phyloP scores from a whole-genome alignment of 192 early-diverging fungal species.

The Gigaspora rosea region DNA sequence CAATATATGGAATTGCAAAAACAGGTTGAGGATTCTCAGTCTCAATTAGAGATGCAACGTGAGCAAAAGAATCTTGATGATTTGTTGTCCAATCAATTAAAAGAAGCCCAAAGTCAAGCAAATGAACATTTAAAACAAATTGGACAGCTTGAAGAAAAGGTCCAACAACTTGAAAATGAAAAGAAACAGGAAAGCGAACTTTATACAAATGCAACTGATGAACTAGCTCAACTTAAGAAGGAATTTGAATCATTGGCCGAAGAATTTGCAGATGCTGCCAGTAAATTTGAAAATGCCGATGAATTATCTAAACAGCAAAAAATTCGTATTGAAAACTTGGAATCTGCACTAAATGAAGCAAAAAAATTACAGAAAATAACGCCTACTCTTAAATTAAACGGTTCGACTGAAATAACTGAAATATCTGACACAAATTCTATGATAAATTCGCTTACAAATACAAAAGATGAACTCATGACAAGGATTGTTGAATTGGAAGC shows the following conservation, averaged over 20 bases:
- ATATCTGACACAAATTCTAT: neutral
- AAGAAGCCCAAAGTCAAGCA: slow-evolving; percentile 8
- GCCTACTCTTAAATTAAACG: neutral
- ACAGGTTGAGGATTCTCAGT: neutral
- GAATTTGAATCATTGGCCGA: slow-evolving; percentile 43
- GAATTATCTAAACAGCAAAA: slow-evolving; percentile 39
- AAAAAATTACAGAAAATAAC: neutral
- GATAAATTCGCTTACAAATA: neutral
- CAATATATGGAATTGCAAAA: slow-evolving; percentile 17
- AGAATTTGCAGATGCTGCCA: slow-evolving; percentile 41
- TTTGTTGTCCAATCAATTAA: slow-evolving; percentile 1
- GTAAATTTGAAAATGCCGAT: slow-evolving; percentile 42
- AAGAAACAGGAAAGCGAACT: slow-evolving; percentile 1
- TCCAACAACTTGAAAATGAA: slow-evolving; percentile 20
- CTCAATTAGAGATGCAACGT: neutral
- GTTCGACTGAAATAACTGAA: neutral
- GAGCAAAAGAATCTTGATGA: slow-evolving; percentile 15
- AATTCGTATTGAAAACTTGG: slow-evolving; percentile 38
- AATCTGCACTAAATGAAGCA: slow-evolving; percentile 32
- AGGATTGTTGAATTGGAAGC: slow-evolving; percentile 18
- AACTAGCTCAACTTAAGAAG: slow-evolving; percentile 37
- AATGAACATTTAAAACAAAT: neutral
- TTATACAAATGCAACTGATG: neutral
- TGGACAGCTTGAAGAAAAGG: neutral
- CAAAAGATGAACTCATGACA: slow-evolving; percentile 6